These are phyloP conservation scores for Yarrowia yakushimensis DNA, from an alignment of 805 yeast genomes.

Conservation along the genomic window DNA sequence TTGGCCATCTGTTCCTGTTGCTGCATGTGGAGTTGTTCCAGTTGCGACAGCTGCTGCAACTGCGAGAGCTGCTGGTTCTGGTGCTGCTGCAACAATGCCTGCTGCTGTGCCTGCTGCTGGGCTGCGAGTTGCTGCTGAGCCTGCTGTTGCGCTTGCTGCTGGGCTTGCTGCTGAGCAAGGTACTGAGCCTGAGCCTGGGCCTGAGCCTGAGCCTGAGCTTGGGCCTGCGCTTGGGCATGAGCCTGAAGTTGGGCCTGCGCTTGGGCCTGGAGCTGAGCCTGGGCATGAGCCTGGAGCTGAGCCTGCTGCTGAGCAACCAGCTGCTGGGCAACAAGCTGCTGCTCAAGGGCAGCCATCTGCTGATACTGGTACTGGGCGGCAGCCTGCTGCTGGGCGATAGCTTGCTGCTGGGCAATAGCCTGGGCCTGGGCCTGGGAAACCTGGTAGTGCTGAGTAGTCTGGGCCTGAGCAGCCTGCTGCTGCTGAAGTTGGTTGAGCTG, in stretches of 20 bases:
- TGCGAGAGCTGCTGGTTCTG: conserved; percentile 19
- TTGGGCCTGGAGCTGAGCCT: background rate
- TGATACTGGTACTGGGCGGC: conserved; percentile 4
- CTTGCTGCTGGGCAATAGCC: conserved; percentile 1
- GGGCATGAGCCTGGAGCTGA: background rate
- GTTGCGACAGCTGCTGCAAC: conserved; percentile 13
- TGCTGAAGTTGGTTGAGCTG: conserved; percentile 9
- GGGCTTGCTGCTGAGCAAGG: background rate
- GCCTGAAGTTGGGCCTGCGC: background rate
- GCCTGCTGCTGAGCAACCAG: no score
- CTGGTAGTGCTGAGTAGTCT: background rate
- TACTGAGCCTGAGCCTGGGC: background rate
- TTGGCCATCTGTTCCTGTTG: conserved; percentile 19
- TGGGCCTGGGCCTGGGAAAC: background rate
- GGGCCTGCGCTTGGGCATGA: background rate
- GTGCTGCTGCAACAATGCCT: conserved; percentile 1
- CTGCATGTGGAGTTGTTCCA: conserved; percentile 16
- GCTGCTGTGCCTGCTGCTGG: conserved; percentile 16
- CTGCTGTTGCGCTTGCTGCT: conserved; percentile 9
- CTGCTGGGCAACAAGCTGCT: conserved; percentile 5
- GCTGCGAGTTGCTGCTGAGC: background rate
- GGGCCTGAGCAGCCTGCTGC: conserved; percentile 11
- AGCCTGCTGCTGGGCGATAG: conserved; percentile 1
- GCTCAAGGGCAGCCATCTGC: conserved; percentile 10
- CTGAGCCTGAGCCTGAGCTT: background rate